Conservation (phyloP, 495 filamentous ascomycete genomes). For the Aspergillus baeticus region DNA sequence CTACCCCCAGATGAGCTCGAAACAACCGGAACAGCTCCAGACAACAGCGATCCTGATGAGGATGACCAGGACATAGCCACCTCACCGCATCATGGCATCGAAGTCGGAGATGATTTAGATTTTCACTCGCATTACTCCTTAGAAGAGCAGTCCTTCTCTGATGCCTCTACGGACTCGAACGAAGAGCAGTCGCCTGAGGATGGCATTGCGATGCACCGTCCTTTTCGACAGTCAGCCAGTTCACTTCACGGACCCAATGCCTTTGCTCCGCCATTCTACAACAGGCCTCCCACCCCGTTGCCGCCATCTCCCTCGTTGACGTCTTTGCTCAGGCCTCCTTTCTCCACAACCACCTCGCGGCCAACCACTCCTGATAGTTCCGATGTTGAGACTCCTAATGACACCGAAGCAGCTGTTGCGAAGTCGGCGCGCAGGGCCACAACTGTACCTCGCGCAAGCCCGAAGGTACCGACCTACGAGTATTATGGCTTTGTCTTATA, state of each 20-base stretch:
- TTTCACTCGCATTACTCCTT: conserved; percentile 49
- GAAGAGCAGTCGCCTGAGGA: conserved; percentile 34
- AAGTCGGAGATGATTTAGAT: conserved; percentile 43
- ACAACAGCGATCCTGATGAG: conserved; percentile 28
- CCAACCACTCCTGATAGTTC: conserved; percentile 91
- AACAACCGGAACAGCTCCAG: conserved; percentile 22
- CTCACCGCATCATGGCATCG: conserved; percentile 30
- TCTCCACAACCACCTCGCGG: conserved; percentile 69
- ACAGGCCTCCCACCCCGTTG: conserved; percentile 81
- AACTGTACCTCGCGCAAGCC: conserved; percentile 81
- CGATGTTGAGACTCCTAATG: conserved; percentile 70
- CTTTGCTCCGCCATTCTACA: conserved; percentile 87
- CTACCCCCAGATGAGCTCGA: conserved; percentile 32
- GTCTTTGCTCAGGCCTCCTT: conserved; percentile 81
- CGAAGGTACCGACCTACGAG: conserved; percentile 95
- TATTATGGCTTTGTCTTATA: conserved; percentile 99
- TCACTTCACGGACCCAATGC: conserved; percentile 50
- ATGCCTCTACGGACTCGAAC: conserved; percentile 34
- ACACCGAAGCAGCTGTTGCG: conserved; percentile 62
- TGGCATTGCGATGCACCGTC: conserved; percentile 36
- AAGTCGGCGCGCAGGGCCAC: conserved; percentile 62
- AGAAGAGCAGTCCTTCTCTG: conserved; percentile 40
- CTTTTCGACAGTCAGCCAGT: conserved; percentile 42
- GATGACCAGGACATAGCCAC: conserved; percentile 29
- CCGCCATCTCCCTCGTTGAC: conserved; percentile 93